Base-by-base conservation (phyloP, 768 basidiomycete genomes). In the Suillus weaverae region DNA sequence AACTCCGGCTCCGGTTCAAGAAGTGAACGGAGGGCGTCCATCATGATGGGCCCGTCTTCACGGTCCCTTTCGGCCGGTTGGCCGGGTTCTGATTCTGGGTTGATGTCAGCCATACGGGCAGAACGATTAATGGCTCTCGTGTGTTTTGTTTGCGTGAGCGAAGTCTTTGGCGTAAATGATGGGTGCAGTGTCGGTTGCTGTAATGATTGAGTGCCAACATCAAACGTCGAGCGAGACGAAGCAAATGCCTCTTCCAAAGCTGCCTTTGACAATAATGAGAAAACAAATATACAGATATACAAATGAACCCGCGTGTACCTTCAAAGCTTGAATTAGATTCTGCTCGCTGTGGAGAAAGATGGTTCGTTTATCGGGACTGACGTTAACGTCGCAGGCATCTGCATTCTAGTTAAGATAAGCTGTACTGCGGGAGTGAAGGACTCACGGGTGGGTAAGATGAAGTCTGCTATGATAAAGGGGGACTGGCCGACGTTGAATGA, bases 281-380 rank as follows among this genome's bases (percentile, higher is more conserved):
- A 32, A 57, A 57, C 4, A n/a, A 22, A 33, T 33, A 0, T 30
- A 30, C 10, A 22, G 7, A 30, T 33, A 0, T 30, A 30, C 10
- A 22, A 5, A 30, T 0, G 16, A 39, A 62, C 72, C 11, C 18
- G 38, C 18, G 8, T 75, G 16, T 62, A 94, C 94, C 80, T 92
- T 95, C 46, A 99, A 81, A 0, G 89, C 86, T 3, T 85, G 77
- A 0, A 99, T 82, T 20, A 99, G 77, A 66, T 90, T 90, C 13
- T 81, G 82, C 74, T 99, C 97, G 73, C 89, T 89, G 69, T 98
- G 95, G 13, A 99, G 71, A 60, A 97, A 89, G 43, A 99, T 91
- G 0, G 94, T 96, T n/a, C 97, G 85, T 72, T 99, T 99, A 79
- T 99, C 97, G 0, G 97, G 97, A 66, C 89, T 93, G 65, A 99